These are phyloP conservation scores for Amanita fuliginea DNA, from an alignment of 768 basidiomycete genomes.

Conservation along the genomic window DNA sequence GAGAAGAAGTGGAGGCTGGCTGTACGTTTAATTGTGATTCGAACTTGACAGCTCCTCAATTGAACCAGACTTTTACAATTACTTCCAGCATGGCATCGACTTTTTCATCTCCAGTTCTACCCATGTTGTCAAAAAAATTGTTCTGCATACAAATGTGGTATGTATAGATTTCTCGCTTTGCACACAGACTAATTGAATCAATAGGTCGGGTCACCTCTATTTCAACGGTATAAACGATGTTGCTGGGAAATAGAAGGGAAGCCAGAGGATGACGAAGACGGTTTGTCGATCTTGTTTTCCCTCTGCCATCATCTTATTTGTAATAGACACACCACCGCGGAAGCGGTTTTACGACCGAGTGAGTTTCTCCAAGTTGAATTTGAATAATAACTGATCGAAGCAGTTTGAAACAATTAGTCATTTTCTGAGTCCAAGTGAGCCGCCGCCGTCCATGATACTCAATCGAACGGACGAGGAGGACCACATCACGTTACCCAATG, in stretches of 20 bases:
- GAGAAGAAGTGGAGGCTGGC: slow-evolving; percentile 27
- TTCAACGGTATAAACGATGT: slow-evolving; percentile 87
- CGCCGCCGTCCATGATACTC: slow-evolving; percentile 70
- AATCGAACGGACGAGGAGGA: slow-evolving; percentile 74
- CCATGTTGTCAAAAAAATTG: slow-evolving; percentile 74
- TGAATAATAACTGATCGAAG: background rate
- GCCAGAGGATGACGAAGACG: slow-evolving; percentile 79
- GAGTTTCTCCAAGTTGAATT: slow-evolving; percentile 7
- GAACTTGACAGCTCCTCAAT: background rate
- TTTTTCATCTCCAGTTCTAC: slow-evolving; percentile 66
- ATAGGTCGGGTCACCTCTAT: slow-evolving; percentile 80
- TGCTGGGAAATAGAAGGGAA: slow-evolving; percentile 79
- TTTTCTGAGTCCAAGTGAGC: slow-evolving; percentile 64
- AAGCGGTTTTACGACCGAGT: slow-evolving; percentile 68
- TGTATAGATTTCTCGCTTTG: slow-evolving; percentile 13
- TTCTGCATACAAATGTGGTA: slow-evolving; percentile 84
- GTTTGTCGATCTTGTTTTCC: slow-evolving; percentile 20
- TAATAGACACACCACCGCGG: slow-evolving; percentile 58
- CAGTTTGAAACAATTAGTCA: slow-evolving; percentile 74
- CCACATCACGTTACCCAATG: slow-evolving; percentile 51
- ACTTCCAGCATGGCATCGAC: slow-evolving; percentile 86
- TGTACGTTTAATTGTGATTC: slow-evolving; percentile 30
- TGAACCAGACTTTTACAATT: slow-evolving; percentile 79
- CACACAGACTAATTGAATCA: background rate
- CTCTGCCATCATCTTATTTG: slow-evolving; percentile 2